These are phyloP conservation scores for Fusarium aywerte DNA, from an alignment of 2,329 filamentous ascomycete species.

Conservation along the genomic window DNA sequence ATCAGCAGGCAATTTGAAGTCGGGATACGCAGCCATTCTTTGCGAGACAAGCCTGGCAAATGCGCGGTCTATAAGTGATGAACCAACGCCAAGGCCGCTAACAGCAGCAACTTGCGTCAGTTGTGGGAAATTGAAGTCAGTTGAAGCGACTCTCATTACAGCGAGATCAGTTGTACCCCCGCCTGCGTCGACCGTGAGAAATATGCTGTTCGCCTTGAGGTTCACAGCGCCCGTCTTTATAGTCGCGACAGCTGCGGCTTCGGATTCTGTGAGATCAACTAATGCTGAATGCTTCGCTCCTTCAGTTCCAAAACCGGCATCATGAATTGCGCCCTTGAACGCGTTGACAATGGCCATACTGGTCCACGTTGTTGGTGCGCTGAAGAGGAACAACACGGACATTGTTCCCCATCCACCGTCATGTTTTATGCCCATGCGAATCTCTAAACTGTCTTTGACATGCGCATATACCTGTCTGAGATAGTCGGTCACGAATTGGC, in stretches of 20 bases:
- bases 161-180: slow-evolving; percentile 7
- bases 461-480: slow-evolving; percentile 61
- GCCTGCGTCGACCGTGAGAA: slow-evolving; percentile 3
- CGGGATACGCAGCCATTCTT: slow-evolving; percentile 52
- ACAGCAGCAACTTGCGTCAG: slow-evolving; percentile 1
- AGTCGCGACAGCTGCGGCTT: slow-evolving; percentile 59
- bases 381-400: slow-evolving; percentile 65
- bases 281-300: slow-evolving; percentile 53
- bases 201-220: background rate
- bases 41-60: slow-evolving; percentile 55
- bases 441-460: slow-evolving; percentile 58
- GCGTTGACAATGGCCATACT: slow-evolving; percentile 61
- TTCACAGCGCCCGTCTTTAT: background rate
- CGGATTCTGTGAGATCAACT: slow-evolving; percentile 60
- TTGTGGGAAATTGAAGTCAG: background rate
- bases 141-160: slow-evolving; percentile 1
- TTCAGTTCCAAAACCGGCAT: slow-evolving; percentile 61
- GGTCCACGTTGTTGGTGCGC: slow-evolving; percentile 67
- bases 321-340: slow-evolving; percentile 59
- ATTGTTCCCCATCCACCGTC: slow-evolving; percentile 57
- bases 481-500: slow-evolving; percentile 62
- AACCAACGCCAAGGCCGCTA: slow-evolving; percentile 49
- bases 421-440: slow-evolving; percentile 52
- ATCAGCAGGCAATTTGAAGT: slow-evolving; percentile 53
- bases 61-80: slow-evolving; percentile 58